Percentiles rank a stretch among this genome's conserved stretches.
phyloP scores from a whole-genome alignment of 768 basidiomycete genomes.

The Tulasnella sp. region DNA sequence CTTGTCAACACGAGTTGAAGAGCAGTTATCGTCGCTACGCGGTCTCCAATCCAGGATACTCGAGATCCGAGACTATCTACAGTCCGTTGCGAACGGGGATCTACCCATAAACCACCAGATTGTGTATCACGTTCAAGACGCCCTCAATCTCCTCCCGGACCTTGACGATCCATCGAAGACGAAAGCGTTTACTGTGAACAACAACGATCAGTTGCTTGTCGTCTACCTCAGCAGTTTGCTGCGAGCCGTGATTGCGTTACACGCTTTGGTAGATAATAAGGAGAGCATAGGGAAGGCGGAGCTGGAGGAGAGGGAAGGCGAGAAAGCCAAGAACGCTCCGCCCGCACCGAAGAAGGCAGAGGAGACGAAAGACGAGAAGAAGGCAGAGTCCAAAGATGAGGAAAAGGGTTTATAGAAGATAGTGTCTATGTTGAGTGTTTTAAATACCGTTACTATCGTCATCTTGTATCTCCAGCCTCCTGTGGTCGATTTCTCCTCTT shows the following conservation, averaged over 20 bases:
- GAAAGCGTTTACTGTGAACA: constrained; percentile 73
- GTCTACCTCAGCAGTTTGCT: constrained; percentile 88
- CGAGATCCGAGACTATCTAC: constrained; percentile 84
- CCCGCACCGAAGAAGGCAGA: constrained; percentile 21
- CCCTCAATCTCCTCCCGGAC: constrained; percentile 85
- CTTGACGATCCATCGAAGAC: constrained; percentile 54
- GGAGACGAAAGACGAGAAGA: constrained; percentile 22
- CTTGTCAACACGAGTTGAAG: constrained; percentile 80
- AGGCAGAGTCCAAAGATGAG: constrained; percentile 24
- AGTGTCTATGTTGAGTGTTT: neutral
- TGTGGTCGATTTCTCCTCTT: neutral
- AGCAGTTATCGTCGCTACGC: constrained; percentile 82
- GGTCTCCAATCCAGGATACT: constrained; percentile 76
- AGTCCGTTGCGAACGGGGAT: constrained; percentile 57
- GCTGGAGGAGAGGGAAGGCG: constrained; percentile 49
- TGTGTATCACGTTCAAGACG: constrained; percentile 89
- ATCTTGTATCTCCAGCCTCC: neutral
- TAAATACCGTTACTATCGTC: neutral
- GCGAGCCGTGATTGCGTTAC: constrained; percentile 82
- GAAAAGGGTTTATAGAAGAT: constrained; percentile 12
- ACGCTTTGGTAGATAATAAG: constrained; percentile 83
- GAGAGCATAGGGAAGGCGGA: constrained; percentile 62
- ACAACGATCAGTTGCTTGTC: constrained; percentile 87
- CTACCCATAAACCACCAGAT: constrained; percentile 96
- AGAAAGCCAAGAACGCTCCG: constrained; percentile 32